Conservation (phyloP, 495 filamentous ascomycete genomes). For the Astrothelium subdiscretum region DNA sequence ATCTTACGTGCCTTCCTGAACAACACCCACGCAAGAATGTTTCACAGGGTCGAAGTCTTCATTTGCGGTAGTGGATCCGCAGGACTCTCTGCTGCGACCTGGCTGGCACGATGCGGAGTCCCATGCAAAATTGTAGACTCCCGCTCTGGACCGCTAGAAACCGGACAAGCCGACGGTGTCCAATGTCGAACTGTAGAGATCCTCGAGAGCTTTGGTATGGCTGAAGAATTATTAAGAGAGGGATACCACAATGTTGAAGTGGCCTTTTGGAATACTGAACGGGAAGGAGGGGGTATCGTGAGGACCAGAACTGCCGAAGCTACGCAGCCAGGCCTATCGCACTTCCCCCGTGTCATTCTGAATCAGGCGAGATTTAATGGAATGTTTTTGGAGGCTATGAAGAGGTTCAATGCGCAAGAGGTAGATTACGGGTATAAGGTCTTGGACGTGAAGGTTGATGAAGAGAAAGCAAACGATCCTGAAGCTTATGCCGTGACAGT, state of each 20-base stretch:
- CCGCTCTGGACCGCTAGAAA: constrained; percentile 44
- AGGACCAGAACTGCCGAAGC: constrained; percentile 46
- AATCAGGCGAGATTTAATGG: constrained; percentile 52
- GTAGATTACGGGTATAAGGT: constrained; percentile 2
- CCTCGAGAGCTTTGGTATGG: constrained; percentile 64
- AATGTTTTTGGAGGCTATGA: constrained; percentile 21
- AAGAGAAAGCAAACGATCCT: not conserved
- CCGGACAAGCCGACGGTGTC: constrained; percentile 72
- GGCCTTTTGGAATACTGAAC: constrained; percentile 27
- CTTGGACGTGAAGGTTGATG: constrained; percentile 12
- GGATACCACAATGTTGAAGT: constrained; percentile 59
- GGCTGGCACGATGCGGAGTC: constrained; percentile 50
- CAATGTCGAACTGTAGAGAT: constrained; percentile 75
- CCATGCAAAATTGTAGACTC: constrained; percentile 50
- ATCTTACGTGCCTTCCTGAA: no score
- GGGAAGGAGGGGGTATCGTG: constrained; percentile 36
- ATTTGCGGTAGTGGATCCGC: constrained; percentile 60
- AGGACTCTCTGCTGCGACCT: constrained; percentile 51
- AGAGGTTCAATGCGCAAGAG: constrained; percentile 9
- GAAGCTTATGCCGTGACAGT: constrained; percentile 35
- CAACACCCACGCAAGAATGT: not conserved
- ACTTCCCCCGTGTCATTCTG: constrained; percentile 62
- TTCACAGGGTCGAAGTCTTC: constrained; percentile 38
- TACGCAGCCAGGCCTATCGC: constrained; percentile 51
- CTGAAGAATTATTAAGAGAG: constrained; percentile 58